A percentile compares a stretch with the other conserved stretches of the same genome.
Evolutionary conservation across 805 yeast genomes (phyloP).

Genomic region (Isabelozyma rhagii): DNA sequence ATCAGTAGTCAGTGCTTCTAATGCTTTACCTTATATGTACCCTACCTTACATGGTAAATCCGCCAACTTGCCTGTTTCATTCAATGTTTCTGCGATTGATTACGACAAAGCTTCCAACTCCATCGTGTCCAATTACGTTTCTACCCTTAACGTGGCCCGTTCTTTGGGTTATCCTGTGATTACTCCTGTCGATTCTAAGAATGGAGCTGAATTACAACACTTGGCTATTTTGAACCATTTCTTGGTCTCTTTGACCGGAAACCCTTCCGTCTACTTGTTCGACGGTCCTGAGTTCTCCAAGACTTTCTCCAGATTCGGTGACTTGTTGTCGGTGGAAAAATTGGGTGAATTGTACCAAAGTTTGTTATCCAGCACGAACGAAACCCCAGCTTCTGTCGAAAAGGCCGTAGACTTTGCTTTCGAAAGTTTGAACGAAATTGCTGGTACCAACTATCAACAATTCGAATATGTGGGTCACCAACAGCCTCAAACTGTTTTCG

Average conservation of each 20-base stretch:
- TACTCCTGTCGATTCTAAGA: constrained; percentile 53
- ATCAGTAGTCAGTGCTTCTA: constrained; percentile 60
- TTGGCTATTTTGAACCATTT: constrained; percentile 62
- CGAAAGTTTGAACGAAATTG: constrained; percentile 46
- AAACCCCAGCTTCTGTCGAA: constrained; percentile 23
- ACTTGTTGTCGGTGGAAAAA: constrained; percentile 42
- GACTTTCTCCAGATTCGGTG: constrained; percentile 43
- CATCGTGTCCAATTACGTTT: constrained; percentile 61
- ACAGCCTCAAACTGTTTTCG: constrained; percentile 71
- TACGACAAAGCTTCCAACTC: constrained; percentile 53
- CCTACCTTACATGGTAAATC: constrained; percentile 45
- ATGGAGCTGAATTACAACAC: constrained; percentile 61
- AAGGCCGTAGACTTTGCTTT: constrained; percentile 47
- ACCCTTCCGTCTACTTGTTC: constrained; percentile 68
- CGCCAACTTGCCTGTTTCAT: constrained; percentile 52
- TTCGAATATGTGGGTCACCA: constrained; percentile 69
- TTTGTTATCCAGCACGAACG: constrained; percentile 26
- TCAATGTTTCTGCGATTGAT: constrained; percentile 75
- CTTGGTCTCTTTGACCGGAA: constrained; percentile 46
- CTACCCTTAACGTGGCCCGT: constrained; percentile 61
- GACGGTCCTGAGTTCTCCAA: constrained; percentile 73
- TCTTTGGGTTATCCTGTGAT: constrained; percentile 64
- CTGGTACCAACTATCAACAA: constrained; percentile 53
- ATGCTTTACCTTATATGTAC: constrained; percentile 65
- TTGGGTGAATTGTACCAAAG: constrained; percentile 36